phyloP scores from a whole-genome alignment of 2,329 filamentous ascomycete species.

The Lachnellula occidentalis region DNA sequence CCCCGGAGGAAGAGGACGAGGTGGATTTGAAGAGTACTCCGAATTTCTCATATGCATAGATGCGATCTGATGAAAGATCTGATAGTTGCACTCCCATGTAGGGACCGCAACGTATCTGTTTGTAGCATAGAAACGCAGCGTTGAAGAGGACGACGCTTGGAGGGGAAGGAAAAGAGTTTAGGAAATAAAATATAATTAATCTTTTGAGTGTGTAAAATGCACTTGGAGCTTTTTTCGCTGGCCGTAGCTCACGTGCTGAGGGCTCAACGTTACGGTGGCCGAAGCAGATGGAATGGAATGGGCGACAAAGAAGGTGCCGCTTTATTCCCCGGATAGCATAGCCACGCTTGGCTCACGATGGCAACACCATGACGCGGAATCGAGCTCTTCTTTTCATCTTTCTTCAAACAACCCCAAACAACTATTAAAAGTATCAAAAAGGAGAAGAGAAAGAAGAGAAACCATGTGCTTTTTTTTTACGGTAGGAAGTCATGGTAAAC shows the following conservation, averaged over 20 bases:
- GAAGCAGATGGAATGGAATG: neutral
- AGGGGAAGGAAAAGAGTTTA: constrained; percentile 33
- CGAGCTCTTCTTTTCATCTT: neutral
- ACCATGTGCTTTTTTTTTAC: constrained; percentile 30
- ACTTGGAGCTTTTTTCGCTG: constrained; percentile 5
- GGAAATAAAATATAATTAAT: neutral
- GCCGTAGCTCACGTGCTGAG: constrained; percentile 1
- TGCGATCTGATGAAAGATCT: constrained; percentile 22
- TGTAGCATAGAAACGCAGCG: constrained; percentile 96
- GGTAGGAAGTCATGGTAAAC: constrained; percentile 30
- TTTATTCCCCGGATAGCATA: neutral
- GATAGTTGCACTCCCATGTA: constrained; percentile 30
- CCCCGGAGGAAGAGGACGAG: constrained; percentile 39
- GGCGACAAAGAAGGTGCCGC: neutral
- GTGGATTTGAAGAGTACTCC: constrained; percentile 81
- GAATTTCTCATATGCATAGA: constrained; percentile 90
- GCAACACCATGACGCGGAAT: neutral
- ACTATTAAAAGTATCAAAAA: too few relatives aligned
- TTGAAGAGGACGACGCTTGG: constrained; percentile 80
- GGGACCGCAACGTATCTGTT: constrained; percentile 46
- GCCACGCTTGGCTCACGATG: neutral
- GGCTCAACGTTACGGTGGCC: neutral
- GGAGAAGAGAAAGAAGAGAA: too few relatives aligned
- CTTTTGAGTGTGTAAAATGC: constrained; percentile 1
- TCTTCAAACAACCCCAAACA: neutral